Base-by-base conservation (phyloP, 805 yeast genomes). In the Sugiyamaella marilandica region DNA sequence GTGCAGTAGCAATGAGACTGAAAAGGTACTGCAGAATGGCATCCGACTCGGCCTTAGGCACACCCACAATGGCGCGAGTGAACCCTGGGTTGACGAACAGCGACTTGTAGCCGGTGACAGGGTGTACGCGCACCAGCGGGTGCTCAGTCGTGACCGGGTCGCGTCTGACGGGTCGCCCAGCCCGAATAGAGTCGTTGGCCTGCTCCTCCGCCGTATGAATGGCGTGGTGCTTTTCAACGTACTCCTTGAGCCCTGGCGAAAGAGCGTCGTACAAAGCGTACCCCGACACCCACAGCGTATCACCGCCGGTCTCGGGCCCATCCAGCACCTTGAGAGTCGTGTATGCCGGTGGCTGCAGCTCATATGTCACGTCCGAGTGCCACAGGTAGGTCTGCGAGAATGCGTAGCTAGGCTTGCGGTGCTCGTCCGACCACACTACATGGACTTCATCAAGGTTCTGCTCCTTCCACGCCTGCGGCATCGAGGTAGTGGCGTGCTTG, bases 351-450 rank as follows among this genome's bases (percentile, higher is more conserved):
- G 90, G 85, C 65, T 82, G 87, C 50, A 74, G 74, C 66, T 85
- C 91, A 65, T 83, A 85, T n/a, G 87, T 77, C 31, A 83, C 84
- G 65, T 86, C 94, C 7, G 86, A 76, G 67, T 86, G 92, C 85
- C 86, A 85, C 39, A 59, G 47, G 43, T 61, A 60, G 16, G 61
- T 51, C 48, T 63, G 66, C 7, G 68, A 52, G 55, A 51, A 63
- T 2, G 66, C 66, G 58, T 56, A 44, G 24, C 59, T 55, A 8
- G 67, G 67, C 11, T 49, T 37, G 10, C 65, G 56, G 35, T 48
- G 53, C 47, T 63, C 62, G 14, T 60, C 60, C 18, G 64, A 60
- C 49, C 58, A 60, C 10, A 65, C 65, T 14, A 65, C 69, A 51
- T 65, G 69, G 13, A 65, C 66, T 29, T 64, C 68, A 10, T 61